A percentile compares a stretch with the other conserved stretches of the same genome.
phyloP scores from a whole-genome alignment of 306 rosid species.

The Sindora glabra region DNA sequence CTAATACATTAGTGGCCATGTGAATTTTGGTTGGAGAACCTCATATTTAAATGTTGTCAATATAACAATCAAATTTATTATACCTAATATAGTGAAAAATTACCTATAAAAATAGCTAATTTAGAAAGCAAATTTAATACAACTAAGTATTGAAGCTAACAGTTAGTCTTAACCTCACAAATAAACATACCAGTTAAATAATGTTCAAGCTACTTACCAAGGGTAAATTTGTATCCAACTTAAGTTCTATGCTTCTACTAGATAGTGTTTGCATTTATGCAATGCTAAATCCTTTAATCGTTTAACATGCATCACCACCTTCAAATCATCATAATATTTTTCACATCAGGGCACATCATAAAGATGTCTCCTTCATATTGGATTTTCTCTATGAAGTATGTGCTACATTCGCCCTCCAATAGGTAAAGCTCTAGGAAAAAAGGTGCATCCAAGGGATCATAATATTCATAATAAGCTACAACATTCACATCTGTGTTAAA shows the following conservation, averaged over 20 bases:
- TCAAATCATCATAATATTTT: too few relatives aligned
- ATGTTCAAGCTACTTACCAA: not conserved
- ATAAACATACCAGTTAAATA: not conserved
- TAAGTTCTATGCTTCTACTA: not conserved
- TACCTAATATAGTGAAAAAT: constrained; percentile 87
- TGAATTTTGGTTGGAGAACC: constrained; percentile 93
- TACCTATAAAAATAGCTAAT: constrained; percentile 45
- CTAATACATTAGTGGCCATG: constrained; percentile 81
- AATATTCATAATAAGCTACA: too few relatives aligned
- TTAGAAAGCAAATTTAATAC: not conserved
- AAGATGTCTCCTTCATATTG: too few relatives aligned
- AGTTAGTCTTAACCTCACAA: not conserved
- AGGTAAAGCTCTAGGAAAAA: too few relatives aligned
- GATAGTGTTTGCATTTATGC: not conserved
- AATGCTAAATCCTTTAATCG: constrained; percentile 4
- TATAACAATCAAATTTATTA: constrained; percentile 90
- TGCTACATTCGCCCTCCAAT: too few relatives aligned
- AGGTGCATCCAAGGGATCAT: too few relatives aligned
- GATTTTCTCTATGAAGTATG: too few relatives aligned
- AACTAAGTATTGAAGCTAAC: not conserved
- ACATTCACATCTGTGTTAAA: too few relatives aligned
- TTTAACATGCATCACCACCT: too few relatives aligned
- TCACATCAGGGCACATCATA: too few relatives aligned
- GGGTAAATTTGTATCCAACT: too few relatives aligned
- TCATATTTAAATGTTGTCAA: constrained; percentile 85